A percentile compares a stretch with the other conserved stretches of the same genome.
Evolutionary conservation across 768 basidiomycete species (phyloP).

Genomic region (Boletus subcaerulescens): DNA sequence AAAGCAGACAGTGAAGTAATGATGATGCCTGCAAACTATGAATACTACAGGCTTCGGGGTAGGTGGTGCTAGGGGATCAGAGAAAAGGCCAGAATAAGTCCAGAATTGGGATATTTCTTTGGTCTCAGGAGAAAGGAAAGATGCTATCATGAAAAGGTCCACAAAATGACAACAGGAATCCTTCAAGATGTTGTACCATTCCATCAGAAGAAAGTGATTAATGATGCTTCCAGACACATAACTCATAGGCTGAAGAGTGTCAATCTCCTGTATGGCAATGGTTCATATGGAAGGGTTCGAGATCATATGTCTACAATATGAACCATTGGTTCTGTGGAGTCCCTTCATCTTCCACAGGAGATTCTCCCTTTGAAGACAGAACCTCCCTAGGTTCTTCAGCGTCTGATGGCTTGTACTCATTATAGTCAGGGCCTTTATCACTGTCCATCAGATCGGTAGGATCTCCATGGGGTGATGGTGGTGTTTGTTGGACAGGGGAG

Average conservation of each 20-base stretch:
- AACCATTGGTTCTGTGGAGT: too few species aligned
- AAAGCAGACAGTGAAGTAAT: slow-evolving; percentile 8
- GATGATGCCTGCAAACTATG: slow-evolving; percentile 1
- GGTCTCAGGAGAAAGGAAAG: fast-evolving
- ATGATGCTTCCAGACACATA: slow-evolving; percentile 5
- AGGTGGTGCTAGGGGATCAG: not conserved
- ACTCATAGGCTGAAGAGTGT: not conserved
- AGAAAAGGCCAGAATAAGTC: not conserved
- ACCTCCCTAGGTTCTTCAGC: too few species aligned
- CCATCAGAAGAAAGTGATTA: not conserved
- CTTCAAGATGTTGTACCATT: not conserved
- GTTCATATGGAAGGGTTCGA: slow-evolving; percentile 10
- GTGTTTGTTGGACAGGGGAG: too few species aligned
- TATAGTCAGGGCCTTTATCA: too few species aligned
- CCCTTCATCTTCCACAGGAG: too few species aligned
- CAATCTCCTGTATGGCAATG: not conserved
- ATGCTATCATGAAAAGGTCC: not conserved
- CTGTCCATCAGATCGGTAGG: too few species aligned
- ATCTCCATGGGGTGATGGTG: too few species aligned
- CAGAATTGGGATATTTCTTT: not conserved
- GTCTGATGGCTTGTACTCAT: too few species aligned
- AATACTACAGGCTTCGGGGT: slow-evolving; percentile 2
- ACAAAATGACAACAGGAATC: not conserved
- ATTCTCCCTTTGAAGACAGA: too few species aligned
- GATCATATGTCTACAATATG: not conserved